Evolutionary conservation across 495 filamentous ascomycete genomes (phyloP), one percentile per base, ranked within the genome.

Genomic region (Viridothelium virens): DNA sequence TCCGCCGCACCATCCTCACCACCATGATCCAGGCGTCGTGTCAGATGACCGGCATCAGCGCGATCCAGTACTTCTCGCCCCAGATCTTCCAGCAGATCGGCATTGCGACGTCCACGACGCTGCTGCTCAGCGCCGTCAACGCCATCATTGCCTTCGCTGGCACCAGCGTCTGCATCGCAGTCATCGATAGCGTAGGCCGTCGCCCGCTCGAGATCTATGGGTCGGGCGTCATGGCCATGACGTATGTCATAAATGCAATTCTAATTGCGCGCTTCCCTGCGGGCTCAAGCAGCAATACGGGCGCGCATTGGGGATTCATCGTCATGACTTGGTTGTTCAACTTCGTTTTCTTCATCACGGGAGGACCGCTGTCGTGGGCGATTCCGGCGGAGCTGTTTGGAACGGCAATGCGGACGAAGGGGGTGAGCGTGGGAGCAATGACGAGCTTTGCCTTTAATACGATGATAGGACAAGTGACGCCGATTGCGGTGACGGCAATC

Each of bases 51-150:
- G 74, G 75, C 9, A 72, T 70, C 31, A 68, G 25, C 10, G 70
- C 70, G 11, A 70, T 71, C 38, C 65, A 71, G 72, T 88, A 89
- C 73, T 90, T 89, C 73, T 85, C 86, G 3, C 89, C 89, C 0
- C 81, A 84, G 56, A 91, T 92, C 70, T 91, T 91, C 79, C 73
- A 79, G n/a, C 64, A 81, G 67, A 75, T 87, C 25, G 85, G 86
- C 31, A 81, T 88, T 65, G 70, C 68, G 0, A 80, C 80, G 4
- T 81, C 77, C 18, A 74, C 78, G 18, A 79, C 82, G 18, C 76
- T 78, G 38, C 81, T 87, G 31, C 83, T 87, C 12, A 56, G 61
- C 33, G 71, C 65, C 1, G 63, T 72, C 56, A 73, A 72, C 38
- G 66, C 71, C 0, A 70, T 73, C 46, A 68, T 71, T 33, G 71